A percentile compares a stretch with the other conserved stretches of the same genome.
These are phyloP conservation scores for Diaporthe citriasiana DNA, from an alignment of 2,329 filamentous ascomycete species.

Conservation along the genomic window DNA sequence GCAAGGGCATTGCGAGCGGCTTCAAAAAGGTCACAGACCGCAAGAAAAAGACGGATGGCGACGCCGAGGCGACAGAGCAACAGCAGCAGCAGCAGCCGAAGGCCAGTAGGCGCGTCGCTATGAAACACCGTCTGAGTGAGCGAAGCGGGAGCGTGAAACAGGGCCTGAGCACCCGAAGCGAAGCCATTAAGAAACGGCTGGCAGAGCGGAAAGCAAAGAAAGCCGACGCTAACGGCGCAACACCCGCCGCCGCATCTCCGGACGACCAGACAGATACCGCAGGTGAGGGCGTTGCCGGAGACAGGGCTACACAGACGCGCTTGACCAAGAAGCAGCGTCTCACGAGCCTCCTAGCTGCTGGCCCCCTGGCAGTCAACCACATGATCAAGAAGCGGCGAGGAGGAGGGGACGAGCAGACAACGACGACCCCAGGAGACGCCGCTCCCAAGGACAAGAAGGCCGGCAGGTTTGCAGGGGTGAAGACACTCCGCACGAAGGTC, in stretches of 20 bases:
- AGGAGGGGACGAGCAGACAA: background rate
- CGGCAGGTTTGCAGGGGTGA: background rate
- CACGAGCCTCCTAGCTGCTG: background rate
- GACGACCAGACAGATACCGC: background rate
- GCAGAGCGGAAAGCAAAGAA: conserved; percentile 32
- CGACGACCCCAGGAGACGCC: background rate
- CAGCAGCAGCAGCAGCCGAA: conserved; percentile 20
- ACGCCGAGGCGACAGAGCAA: background rate
- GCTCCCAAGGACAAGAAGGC: conserved; percentile 22
- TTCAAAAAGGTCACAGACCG: conserved; percentile 28
- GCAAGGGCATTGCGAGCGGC: conserved; percentile 25
- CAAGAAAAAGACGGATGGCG: background rate
- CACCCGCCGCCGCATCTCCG: background rate
- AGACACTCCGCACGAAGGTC: conserved; percentile 21
- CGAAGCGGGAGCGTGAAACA: conserved; percentile 27
- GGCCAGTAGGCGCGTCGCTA: conserved; percentile 1
- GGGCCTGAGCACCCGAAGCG: conserved; percentile 21
- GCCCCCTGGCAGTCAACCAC: conserved; percentile 1
- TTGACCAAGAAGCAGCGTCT: conserved; percentile 10
- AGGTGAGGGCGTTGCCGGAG: background rate
- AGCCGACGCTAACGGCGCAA: background rate
- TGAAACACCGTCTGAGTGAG: conserved; percentile 35
- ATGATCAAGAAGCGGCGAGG: conserved; percentile 1
- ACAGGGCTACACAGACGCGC: background rate
- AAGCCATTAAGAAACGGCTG: conserved; percentile 27